phyloP scores from a whole-genome alignment of 805 yeast genomes.

The Suhomyces sp. region DNA sequence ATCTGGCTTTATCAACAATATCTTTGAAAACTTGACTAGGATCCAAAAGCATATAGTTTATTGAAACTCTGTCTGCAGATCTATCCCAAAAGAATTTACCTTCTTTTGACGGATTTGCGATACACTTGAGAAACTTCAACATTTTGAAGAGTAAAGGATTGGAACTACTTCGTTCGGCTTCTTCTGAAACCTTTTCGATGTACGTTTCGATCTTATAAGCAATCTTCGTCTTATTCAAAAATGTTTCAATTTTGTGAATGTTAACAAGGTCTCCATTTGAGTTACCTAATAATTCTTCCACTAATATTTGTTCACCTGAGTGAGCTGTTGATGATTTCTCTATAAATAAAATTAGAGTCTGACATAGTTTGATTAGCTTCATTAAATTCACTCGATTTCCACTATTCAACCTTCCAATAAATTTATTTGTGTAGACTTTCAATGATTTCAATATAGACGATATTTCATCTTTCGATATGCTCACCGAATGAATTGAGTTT shows the following conservation, averaged over 20 bases:
- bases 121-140: constrained; percentile 57
- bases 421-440: constrained; percentile 54
- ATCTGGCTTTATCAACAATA: constrained; percentile 59
- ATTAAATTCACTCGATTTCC: constrained; percentile 68
- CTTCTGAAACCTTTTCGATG: constrained; percentile 32
- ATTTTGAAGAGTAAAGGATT: constrained; percentile 65
- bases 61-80: constrained; percentile 22
- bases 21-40: constrained; percentile 70
- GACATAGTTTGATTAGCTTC: constrained; percentile 59
- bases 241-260: constrained; percentile 61
- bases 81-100: constrained; percentile 73
- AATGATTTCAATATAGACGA: constrained; percentile 45
- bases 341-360: constrained; percentile 50
- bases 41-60: constrained; percentile 75
- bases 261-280: constrained; percentile 72
- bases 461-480: constrained; percentile 52
- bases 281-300: constrained; percentile 52
- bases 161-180: constrained; percentile 16
- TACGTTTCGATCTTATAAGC: constrained; percentile 82
- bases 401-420: constrained; percentile 61
- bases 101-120: constrained; percentile 73
- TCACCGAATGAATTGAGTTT: constrained; percentile 62
- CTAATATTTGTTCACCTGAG: constrained; percentile 55
- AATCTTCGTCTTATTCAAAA: constrained; percentile 64
- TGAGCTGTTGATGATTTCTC: constrained; percentile 24